Percentiles rank a stretch among this genome's conserved stretches.
phyloP scores from a whole-genome alignment of 108 stramenopile genomes.

The Cylindrotheca closterium region DNA sequence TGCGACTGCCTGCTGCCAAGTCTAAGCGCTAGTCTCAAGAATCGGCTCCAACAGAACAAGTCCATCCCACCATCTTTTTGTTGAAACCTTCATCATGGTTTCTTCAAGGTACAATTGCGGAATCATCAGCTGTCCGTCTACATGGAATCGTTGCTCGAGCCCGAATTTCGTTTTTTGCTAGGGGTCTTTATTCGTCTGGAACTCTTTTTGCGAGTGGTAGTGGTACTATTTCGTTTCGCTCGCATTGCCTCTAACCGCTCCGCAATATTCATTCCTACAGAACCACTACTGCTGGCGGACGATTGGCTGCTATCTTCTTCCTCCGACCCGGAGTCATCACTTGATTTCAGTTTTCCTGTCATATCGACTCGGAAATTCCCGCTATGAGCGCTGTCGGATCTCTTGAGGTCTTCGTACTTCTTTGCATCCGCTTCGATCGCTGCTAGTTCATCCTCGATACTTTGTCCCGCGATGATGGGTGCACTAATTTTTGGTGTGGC shows the following conservation, averaged over 20 bases:
- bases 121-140: no score
- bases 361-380: not conserved
- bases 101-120: no score
- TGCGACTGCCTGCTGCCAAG: no score
- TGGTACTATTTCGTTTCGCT: not conserved
- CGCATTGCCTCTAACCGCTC: not conserved
- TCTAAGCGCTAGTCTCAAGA: no score
- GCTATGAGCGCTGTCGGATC: not conserved
- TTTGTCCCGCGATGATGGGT: not conserved
- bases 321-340: not conserved
- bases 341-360: not conserved
- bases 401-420: not conserved
- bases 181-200: no score
- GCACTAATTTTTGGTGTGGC: not conserved
- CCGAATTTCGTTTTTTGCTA: no score
- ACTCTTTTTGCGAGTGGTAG: no score
- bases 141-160: no score
- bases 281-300: not conserved
- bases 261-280: not conserved
- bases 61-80: no score
- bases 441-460: not conserved
- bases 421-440: not conserved
- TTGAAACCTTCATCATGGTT: no score
- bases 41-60: no score
- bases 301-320: not conserved